These are phyloP conservation scores for Candida cerambycidarum DNA, from an alignment of 805 yeast species.

Conservation along the genomic window DNA sequence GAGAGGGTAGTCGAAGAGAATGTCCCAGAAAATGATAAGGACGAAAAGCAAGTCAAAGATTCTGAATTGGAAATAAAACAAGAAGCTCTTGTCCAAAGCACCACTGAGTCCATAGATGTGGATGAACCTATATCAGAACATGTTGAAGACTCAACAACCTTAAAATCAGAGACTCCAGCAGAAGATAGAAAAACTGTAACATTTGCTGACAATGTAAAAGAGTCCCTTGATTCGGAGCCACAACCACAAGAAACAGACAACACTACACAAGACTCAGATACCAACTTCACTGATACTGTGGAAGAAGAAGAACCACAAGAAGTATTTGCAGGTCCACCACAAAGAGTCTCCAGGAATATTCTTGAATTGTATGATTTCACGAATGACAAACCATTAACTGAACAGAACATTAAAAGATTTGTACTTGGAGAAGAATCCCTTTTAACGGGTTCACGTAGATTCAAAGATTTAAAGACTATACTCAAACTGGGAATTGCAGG, in stretches of 20 bases:
- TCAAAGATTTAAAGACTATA: slow-evolving; percentile 54
- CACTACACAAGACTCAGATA: not conserved
- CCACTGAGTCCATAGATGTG: no score
- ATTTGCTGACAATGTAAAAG: slow-evolving; percentile 14
- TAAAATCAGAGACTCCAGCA: not conserved
- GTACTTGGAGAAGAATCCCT: slow-evolving; percentile 64
- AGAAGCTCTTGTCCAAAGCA: no score
- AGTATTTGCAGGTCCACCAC: slow-evolving; percentile 67
- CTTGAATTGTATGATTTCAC: slow-evolving; percentile 54
- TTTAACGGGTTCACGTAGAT: slow-evolving; percentile 52
- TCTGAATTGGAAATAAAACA: no score
- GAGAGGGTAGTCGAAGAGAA: no score
- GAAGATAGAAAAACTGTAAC: slow-evolving; percentile 13
- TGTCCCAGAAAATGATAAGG: not conserved
- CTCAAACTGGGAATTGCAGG: slow-evolving; percentile 40
- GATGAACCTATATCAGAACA: no score
- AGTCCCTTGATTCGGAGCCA: not conserved
- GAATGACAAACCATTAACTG: slow-evolving; percentile 28
- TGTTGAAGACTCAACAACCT: no score
- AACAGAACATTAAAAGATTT: slow-evolving; percentile 26
- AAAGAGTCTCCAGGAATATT: slow-evolving; percentile 54
- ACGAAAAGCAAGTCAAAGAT: not conserved
- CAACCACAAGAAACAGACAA: not conserved
- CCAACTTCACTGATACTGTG: not conserved
- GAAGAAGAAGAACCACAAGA: slow-evolving; percentile 16